These are phyloP conservation scores for Thraustotheca clavata DNA, from an alignment of 352 stramenopile genomes.

Conservation along the genomic window DNA sequence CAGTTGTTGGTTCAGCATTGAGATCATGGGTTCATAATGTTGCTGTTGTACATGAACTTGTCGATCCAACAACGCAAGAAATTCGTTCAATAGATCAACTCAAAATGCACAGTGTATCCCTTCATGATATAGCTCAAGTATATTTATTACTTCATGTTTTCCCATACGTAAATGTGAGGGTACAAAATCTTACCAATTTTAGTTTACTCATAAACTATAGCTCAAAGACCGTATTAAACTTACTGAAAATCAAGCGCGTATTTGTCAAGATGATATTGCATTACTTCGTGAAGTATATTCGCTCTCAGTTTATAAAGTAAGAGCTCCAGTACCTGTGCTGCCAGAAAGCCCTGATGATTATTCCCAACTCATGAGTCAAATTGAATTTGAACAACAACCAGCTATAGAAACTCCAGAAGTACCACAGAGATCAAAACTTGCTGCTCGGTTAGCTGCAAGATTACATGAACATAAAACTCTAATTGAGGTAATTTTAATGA, in stretches of 20 bases:
- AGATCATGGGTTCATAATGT: slow-evolving; percentile 19
- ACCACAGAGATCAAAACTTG: slow-evolving; percentile 15
- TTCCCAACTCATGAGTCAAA: neutral
- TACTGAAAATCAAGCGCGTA: neutral
- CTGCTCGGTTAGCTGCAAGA: slow-evolving; percentile 5
- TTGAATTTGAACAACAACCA: neutral
- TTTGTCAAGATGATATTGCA: neutral
- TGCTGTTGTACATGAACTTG: slow-evolving; percentile 14
- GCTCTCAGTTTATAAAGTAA: neutral
- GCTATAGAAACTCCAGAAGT: neutral
- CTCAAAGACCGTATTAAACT: neutral
- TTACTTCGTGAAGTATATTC: slow-evolving; percentile 16
- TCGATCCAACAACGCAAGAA: slow-evolving; percentile 1
- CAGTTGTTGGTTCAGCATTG: neutral
- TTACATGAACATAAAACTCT: neutral
- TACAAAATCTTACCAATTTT: neutral
- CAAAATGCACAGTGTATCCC: neutral
- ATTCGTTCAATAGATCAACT: slow-evolving; percentile 15
- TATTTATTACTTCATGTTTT: slow-evolving; percentile 16
- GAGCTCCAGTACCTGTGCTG: neutral
- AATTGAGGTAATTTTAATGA: neutral
- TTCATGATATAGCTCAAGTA: slow-evolving; percentile 7
- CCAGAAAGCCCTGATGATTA: neutral
- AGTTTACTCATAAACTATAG: neutral
- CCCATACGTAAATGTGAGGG: slow-evolving; percentile 13